A percentile compares a stretch with the other conserved stretches of the same genome.
These are phyloP conservation scores for Blastobotrys proliferans DNA, from an alignment of 1,139 yeast genomes.

Conservation along the genomic window DNA sequence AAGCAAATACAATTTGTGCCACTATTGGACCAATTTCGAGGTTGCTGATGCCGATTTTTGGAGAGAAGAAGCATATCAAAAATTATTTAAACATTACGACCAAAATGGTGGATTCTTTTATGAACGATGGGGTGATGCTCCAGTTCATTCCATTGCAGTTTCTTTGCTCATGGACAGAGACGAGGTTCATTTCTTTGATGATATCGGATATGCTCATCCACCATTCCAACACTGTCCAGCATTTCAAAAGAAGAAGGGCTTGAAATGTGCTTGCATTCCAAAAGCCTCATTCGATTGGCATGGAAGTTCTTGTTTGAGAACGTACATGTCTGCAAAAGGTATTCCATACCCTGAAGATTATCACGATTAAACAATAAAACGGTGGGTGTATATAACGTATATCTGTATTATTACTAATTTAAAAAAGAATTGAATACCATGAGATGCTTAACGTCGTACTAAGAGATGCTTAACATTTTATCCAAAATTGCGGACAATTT, in stretches of 20 bases:
- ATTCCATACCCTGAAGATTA: conserved; percentile 14
- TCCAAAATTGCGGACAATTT: conserved; percentile 18
- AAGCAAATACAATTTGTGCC: conserved; percentile 65
- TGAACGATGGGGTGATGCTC: conserved; percentile 97
- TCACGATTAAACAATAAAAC: conserved; percentile 1
- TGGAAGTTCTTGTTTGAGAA: conserved; percentile 25
- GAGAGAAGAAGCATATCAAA: conserved; percentile 60
- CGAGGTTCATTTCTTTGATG: conserved; percentile 72
- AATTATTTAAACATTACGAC: conserved; percentile 70
- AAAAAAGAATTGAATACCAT: background rate
- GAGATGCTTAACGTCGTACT: background rate
- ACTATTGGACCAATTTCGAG: conserved; percentile 92
- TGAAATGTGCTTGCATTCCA: conserved; percentile 25
- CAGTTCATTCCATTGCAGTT: conserved; percentile 83
- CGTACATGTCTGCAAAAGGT: conserved; percentile 22
- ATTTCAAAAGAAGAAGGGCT: conserved; percentile 18
- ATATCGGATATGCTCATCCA: conserved; percentile 74
- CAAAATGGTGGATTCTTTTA: conserved; percentile 82
- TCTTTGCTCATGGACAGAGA: conserved; percentile 62
- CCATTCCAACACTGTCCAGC: conserved; percentile 75
- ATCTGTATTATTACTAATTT: background rate
- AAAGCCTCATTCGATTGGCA: conserved; percentile 26
- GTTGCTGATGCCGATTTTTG: conserved; percentile 75
- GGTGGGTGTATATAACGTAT: background rate
- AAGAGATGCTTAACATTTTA: conserved; percentile 16